Evolutionary conservation across 2,329 filamentous ascomycete genomes (phyloP).

Genomic region (Fusarium nodosum): DNA sequence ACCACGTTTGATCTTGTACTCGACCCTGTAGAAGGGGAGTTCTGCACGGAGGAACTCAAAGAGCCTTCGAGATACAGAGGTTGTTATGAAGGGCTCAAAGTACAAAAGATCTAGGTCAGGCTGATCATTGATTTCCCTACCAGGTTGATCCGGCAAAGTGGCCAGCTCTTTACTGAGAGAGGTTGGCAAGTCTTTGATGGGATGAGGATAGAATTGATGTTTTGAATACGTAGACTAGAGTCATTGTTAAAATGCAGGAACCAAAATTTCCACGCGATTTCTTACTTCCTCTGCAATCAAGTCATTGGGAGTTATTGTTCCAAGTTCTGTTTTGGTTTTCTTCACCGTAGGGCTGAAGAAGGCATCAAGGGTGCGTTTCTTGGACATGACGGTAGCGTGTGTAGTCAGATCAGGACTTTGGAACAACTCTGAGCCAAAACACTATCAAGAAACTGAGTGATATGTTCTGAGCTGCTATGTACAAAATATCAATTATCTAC

Average conservation of each 20-base stretch:
- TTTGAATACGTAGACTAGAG: conserved; percentile 52
- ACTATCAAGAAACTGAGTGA: no score
- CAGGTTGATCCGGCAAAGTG: conserved; percentile 65
- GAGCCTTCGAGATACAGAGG: conserved; percentile 66
- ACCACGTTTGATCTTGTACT: conserved; percentile 78
- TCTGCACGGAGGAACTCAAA: conserved; percentile 80
- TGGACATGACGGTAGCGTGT: conserved; percentile 40
- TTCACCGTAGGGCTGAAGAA: conserved; percentile 68
- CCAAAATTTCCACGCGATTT: rapidly evolving
- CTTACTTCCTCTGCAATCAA: conserved; percentile 20
- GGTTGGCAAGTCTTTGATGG: conserved; percentile 61
- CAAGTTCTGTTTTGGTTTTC: conserved; percentile 36
- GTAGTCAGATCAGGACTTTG: background rate
- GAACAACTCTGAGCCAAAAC: no score
- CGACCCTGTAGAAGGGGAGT: conserved; percentile 81
- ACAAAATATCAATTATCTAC: background rate
- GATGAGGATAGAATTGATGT: conserved; percentile 65
- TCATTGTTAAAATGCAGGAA: conserved; percentile 1
- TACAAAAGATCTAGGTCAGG: conserved; percentile 80
- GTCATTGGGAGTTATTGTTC: conserved; percentile 5
- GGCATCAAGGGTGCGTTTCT: conserved; percentile 72
- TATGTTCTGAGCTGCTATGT: background rate
- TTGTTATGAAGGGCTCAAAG: conserved; percentile 79
- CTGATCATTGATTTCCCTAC: conserved; percentile 72
- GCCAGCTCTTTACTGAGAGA: conserved; percentile 57